A percentile compares a stretch with the other conserved stretches of the same genome.
These are phyloP conservation scores for Dactylellina leptospora DNA, from an alignment of 2,329 filamentous ascomycete genomes.

Conservation along the genomic window DNA sequence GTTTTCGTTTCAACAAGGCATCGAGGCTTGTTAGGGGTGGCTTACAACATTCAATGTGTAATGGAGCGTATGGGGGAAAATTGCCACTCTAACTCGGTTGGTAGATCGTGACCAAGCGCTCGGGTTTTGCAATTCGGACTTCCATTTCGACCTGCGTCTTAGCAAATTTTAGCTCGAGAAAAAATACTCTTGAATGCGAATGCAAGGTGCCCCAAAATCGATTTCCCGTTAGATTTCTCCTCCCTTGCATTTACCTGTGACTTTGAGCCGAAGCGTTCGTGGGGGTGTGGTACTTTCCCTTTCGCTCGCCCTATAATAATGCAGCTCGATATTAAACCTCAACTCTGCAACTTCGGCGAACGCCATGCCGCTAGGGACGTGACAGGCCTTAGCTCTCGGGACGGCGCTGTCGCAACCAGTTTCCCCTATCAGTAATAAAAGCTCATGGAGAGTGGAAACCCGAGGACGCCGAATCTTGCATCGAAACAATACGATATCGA, in stretches of 20 bases:
- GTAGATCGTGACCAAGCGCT: conserved; percentile 5
- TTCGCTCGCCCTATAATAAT: conserved; percentile 24
- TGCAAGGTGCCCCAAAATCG: conserved; percentile 26
- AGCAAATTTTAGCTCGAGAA: not conserved
- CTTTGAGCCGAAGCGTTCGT: conserved; percentile 11
- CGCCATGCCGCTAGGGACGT: conserved; percentile 24
- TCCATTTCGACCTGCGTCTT: conserved; percentile 2
- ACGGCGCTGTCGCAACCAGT: conserved; percentile 35
- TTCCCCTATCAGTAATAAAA: conserved; percentile 18
- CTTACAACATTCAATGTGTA: conserved; percentile 36
- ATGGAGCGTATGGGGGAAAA: not conserved
- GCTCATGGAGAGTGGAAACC: conserved; percentile 36
- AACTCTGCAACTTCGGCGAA: conserved; percentile 52
- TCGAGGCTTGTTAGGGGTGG: not conserved
- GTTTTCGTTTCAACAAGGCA: not conserved
- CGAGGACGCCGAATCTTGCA: conserved; percentile 35
- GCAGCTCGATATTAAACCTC: conserved; percentile 27
- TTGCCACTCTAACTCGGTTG: not conserved
- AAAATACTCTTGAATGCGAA: conserved; percentile 10
- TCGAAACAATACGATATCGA: conserved; percentile 16
- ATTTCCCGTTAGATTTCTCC: conserved; percentile 6
- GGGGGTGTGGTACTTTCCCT: conserved; percentile 6
- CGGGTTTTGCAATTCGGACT: not conserved
- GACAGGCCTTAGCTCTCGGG: conserved; percentile 30
- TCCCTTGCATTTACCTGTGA: conserved; percentile 31